Conservation (phyloP, 805 yeast species). For the Starmerella roubikii region DNA sequence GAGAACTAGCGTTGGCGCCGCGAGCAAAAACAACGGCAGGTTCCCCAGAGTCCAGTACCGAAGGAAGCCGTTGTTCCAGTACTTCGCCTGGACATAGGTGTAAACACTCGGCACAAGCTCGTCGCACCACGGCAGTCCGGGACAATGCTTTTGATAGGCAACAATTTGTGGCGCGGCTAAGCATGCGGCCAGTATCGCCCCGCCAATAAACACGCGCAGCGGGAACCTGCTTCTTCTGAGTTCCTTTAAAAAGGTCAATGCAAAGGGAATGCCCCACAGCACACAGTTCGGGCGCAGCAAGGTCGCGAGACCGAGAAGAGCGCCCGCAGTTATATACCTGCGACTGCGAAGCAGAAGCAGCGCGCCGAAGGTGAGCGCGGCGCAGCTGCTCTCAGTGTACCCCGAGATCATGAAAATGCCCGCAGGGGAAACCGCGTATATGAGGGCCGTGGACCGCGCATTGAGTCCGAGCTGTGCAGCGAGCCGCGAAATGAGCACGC, state of each 20-base stretch:
- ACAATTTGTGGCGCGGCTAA: constrained; percentile 36
- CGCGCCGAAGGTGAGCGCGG: constrained; percentile 45
- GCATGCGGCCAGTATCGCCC: constrained; percentile 37
- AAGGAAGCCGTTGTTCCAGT: constrained; percentile 79
- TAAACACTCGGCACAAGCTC: constrained; percentile 44
- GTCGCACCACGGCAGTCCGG: constrained; percentile 60
- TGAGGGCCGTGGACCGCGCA: constrained; percentile 29
- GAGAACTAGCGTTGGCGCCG: constrained; percentile 48
- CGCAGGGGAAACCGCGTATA: constrained; percentile 57
- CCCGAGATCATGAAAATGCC: constrained; percentile 64
- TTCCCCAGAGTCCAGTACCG: constrained; percentile 73
- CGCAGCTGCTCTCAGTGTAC: constrained; percentile 65
- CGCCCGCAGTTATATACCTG: constrained; percentile 37
- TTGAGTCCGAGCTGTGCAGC: constrained; percentile 13
- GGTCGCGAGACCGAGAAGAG: constrained; percentile 41
- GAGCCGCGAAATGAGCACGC: constrained; percentile 22
- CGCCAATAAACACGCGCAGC: constrained; percentile 36
- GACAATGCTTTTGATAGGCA: constrained; percentile 54
- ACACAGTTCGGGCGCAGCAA: constrained; percentile 66
- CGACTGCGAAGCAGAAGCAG: constrained; percentile 32
- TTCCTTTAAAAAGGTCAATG: constrained; percentile 20
- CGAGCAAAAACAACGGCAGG: constrained; percentile 69
- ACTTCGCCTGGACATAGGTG: constrained; percentile 56
- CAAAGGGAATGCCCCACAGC: constrained; percentile 52
- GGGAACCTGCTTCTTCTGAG: background rate